Evolutionary conservation across 1,139 yeast species (phyloP).

Genomic region (Candida pseudoviswanathii): DNA sequence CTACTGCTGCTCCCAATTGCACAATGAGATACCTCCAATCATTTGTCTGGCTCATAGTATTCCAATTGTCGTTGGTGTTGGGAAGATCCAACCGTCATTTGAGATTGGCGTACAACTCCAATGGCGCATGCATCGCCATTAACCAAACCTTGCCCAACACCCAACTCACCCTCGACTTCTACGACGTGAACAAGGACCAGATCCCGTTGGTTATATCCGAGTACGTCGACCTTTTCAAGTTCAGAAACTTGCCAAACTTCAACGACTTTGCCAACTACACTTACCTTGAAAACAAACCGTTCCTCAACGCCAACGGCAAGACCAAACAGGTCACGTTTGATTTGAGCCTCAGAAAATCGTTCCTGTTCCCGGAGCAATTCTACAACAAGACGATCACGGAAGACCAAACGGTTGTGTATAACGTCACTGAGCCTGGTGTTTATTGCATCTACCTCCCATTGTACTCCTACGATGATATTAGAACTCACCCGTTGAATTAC

Average conservation of each 20-base stretch:
- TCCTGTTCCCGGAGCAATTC: conserved; percentile 9
- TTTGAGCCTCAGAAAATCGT: conserved; percentile 9
- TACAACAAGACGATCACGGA: conserved; percentile 8
- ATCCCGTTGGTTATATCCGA: conserved; percentile 16
- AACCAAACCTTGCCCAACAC: conserved; percentile 11
- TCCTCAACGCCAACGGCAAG: conserved; percentile 1
- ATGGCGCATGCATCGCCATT: conserved; percentile 17
- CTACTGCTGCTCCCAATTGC: background rate
- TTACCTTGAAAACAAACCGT: conserved; percentile 11
- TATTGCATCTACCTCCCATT: conserved; percentile 19
- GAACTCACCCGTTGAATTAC: conserved; percentile 13
- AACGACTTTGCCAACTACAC: conserved; percentile 17
- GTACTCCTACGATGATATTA: conserved; percentile 10
- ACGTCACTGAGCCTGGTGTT: conserved; percentile 12
- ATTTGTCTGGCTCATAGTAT: conserved; percentile 2
- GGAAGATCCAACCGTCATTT: conserved; percentile 14
- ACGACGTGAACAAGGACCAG: conserved; percentile 7
- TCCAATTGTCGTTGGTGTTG: conserved; percentile 11
- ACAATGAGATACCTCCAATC: conserved; percentile 3
- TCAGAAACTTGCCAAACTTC: conserved; percentile 18
- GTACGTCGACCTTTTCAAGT: conserved; percentile 13
- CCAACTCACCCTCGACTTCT: conserved; percentile 11
- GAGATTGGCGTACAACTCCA: conserved; percentile 13
- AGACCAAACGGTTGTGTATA: conserved; percentile 9
- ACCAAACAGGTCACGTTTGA: conserved; percentile 2